A percentile compares a stretch with the other conserved stretches of the same genome.
Conservation (phyloP, 2,329 filamentous ascomycete genomes). For the Colletotrichum echinochloae region DNA sequence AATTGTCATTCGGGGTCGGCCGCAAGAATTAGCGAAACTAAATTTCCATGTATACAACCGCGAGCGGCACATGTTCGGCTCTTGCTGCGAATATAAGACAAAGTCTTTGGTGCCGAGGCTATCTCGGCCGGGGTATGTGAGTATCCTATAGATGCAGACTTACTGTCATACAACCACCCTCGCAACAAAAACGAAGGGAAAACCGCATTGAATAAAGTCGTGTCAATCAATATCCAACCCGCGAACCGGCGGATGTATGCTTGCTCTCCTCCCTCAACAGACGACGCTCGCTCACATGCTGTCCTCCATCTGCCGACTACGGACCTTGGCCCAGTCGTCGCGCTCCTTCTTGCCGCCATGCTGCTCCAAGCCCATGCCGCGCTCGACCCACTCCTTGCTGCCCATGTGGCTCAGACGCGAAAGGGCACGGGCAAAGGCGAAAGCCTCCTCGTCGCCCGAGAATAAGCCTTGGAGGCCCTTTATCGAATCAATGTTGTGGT, state of each 20-base stretch:
- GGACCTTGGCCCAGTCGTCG: conserved; percentile 73
- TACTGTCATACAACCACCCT: conserved; percentile 7
- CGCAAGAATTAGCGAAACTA: background rate
- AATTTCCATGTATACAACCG: background rate
- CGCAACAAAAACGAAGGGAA: conserved; percentile 7
- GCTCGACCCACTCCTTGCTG: conserved; percentile 92
- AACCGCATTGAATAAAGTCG: conserved; percentile 19
- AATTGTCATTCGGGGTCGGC: background rate
- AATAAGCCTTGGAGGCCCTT: conserved; percentile 86
- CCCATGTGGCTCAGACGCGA: conserved; percentile 92
- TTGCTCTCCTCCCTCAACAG: background rate
- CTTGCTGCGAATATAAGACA: background rate
- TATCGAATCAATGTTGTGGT: conserved; percentile 84
- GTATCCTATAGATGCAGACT: conserved; percentile 21
- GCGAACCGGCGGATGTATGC: conserved; percentile 6
- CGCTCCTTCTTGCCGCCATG: conserved; percentile 73
- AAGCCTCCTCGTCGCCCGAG: conserved; percentile 93
- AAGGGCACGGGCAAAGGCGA: conserved; percentile 92
- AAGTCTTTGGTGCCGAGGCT: background rate
- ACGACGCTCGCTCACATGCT: conserved; percentile 62
- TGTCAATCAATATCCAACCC: conserved; percentile 12
- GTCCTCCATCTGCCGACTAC: conserved; percentile 76
- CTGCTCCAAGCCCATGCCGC: conserved; percentile 76
- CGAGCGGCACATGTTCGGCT: background rate
- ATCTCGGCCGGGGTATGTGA: conserved; percentile 25